phyloP scores from a whole-genome alignment of 306 rosid genomes.

The Acmispon strigosus region DNA sequence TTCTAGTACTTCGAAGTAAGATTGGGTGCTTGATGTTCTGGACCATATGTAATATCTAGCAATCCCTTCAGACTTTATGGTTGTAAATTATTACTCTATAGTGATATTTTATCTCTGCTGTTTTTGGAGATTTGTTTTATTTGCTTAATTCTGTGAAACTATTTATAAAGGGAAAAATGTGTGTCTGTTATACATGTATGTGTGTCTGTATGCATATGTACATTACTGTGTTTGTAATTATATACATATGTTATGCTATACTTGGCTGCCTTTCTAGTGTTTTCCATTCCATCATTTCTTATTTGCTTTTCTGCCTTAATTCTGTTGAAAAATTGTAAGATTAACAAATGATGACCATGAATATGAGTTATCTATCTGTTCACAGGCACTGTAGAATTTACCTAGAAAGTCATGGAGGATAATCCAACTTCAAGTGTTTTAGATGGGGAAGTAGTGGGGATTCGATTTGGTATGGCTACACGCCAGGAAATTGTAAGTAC shows the following conservation, averaged over 20 bases:
- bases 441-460: slow-evolving; percentile 58
- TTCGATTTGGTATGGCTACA: slow-evolving; percentile 65
- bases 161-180: background rate
- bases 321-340: background rate
- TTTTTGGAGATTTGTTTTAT: background rate
- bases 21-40: background rate
- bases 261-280: background rate
- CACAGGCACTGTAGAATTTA: slow-evolving; percentile 29
- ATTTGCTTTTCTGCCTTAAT: background rate
- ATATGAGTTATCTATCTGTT: slow-evolving; percentile 16
- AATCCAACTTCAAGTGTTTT: slow-evolving; percentile 31
- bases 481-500: slow-evolving; percentile 68
- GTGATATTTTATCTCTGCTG: background rate
- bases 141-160: background rate
- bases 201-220: no score
- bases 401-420: slow-evolving; percentile 52
- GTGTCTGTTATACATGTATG: no score
- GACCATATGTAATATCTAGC: background rate
- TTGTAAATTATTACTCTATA: background rate
- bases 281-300: background rate
- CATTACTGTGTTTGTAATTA: background rate
- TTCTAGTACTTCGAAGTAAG: background rate
- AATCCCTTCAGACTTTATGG: background rate
- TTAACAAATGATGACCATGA: background rate
- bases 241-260: background rate